phyloP scores from a whole-genome alignment of 495 filamentous ascomycete genomes.

The Podospora tetraspora region DNA sequence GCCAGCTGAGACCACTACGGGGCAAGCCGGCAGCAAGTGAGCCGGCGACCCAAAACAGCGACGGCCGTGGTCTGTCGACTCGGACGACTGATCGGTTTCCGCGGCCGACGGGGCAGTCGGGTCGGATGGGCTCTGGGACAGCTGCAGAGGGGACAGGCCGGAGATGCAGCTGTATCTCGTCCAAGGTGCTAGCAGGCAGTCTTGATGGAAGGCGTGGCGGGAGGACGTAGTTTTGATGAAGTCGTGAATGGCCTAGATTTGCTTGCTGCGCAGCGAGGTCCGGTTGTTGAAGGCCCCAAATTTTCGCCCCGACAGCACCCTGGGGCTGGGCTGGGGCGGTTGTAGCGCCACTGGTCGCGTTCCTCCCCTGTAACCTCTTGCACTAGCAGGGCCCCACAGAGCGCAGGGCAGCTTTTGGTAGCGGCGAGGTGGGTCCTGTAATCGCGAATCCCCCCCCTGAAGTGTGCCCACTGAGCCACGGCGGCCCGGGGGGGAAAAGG shows the following conservation, averaged over 20 bases:
- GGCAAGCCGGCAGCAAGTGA: conserved; percentile 11
- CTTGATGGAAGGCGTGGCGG: background rate
- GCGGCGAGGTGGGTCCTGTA: background rate
- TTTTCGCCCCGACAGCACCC: conserved; percentile 7
- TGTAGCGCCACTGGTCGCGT: background rate
- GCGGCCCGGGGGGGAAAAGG: background rate
- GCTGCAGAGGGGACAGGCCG: background rate
- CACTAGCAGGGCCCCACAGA: conserved; percentile 14
- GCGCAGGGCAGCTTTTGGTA: background rate
- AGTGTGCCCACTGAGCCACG: background rate
- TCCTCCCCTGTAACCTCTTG: background rate
- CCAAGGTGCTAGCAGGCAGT: background rate
- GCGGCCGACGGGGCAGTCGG: background rate
- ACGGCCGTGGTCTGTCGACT: background rate
- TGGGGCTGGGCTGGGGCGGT: background rate
- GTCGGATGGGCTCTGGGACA: background rate
- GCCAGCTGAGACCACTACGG: conserved; percentile 6
- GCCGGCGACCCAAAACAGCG: background rate
- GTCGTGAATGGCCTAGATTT: background rate
- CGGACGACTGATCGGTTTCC: background rate
- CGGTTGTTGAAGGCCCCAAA: background rate
- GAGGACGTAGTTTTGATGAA: background rate
- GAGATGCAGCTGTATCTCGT: background rate
- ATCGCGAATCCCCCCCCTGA: background rate
- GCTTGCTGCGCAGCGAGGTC: background rate